phyloP scores from a whole-genome alignment of 1,284 basidiomycete species.

The Cerrena zonata region DNA sequence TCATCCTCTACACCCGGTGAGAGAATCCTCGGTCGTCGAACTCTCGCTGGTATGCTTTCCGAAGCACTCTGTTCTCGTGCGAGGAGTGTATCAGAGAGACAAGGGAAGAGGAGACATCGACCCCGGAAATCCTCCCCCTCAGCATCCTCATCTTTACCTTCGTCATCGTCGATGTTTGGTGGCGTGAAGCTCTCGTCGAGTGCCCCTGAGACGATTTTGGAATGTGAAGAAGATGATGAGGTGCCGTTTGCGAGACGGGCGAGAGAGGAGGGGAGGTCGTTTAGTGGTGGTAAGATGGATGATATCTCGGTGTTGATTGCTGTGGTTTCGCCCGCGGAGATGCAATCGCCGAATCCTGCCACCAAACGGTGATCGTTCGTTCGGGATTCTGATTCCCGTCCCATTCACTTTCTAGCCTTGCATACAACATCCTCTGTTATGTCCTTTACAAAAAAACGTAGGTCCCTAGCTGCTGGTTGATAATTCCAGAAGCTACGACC shows the following conservation, averaged over 20 bases:
- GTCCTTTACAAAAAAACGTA: no score
- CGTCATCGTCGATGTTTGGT: neutral
- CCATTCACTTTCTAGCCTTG: no score
- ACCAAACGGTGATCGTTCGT: no score
- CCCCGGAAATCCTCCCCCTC: slow-evolving; percentile 3
- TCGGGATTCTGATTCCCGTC: no score
- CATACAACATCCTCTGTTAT: no score
- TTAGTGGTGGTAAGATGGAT: slow-evolving; percentile 71
- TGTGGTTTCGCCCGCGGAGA: slow-evolving; percentile 42
- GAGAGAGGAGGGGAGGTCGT: slow-evolving; percentile 53
- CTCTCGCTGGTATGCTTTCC: slow-evolving; percentile 60
- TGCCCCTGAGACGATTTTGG: slow-evolving; percentile 7
- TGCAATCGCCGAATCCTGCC: no score
- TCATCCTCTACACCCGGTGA: slow-evolving; percentile 4
- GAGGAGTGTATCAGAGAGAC: slow-evolving; percentile 49
- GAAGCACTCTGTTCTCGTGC: slow-evolving; percentile 71
- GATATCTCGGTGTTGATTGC: slow-evolving; percentile 48
- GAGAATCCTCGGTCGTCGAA: slow-evolving; percentile 40
- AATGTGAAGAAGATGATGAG: slow-evolving; percentile 37
- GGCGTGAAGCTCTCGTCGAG: neutral
- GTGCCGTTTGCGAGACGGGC: slow-evolving; percentile 67
- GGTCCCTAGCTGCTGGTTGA: no score
- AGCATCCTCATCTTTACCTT: neutral
- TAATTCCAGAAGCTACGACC: no score
- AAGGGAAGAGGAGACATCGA: slow-evolving; percentile 10